Conservation (phyloP, 345 rosid genomes). For the Eucalyptus marginata region DNA sequence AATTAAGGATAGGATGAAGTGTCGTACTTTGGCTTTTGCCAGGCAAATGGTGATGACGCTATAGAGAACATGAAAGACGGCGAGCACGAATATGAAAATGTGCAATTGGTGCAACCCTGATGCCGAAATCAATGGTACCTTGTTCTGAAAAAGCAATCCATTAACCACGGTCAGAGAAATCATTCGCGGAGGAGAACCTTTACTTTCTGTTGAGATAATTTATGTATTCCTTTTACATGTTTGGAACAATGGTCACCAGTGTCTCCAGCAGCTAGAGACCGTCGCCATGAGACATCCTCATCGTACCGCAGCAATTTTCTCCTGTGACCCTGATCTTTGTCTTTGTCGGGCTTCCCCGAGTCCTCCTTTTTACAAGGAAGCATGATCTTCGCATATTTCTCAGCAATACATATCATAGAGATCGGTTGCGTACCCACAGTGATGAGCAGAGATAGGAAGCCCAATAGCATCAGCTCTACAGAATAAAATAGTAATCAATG, state of each 20-base stretch:
- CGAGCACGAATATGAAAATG: conserved; percentile 32
- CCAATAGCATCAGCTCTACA: conserved; percentile 32
- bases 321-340: neutral
- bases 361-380: conserved; percentile 16
- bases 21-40: conserved; percentile 24
- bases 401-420: conserved; percentile 15
- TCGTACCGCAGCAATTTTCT: conserved; percentile 8
- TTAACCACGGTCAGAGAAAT: neutral
- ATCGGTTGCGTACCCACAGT: conserved; percentile 17
- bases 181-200: neutral
- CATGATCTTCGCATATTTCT: conserved; percentile 7
- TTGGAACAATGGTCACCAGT: conserved; percentile 9
- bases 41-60: conserved; percentile 20
- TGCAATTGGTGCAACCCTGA: conserved; percentile 32
- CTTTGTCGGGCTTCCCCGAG: neutral
- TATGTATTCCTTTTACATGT: neutral
- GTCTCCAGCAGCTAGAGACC: conserved; percentile 2
- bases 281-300: conserved; percentile 1
- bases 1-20: neutral
- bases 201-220: neutral
- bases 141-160: conserved; percentile 3
- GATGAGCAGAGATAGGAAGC: conserved; percentile 30
- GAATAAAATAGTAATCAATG: neutral
- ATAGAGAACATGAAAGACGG: conserved; percentile 26
- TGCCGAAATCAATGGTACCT: conserved; percentile 20